phyloP scores from a whole-genome alignment of 2,329 filamentous ascomycete species.

The Trichoderma koningii region DNA sequence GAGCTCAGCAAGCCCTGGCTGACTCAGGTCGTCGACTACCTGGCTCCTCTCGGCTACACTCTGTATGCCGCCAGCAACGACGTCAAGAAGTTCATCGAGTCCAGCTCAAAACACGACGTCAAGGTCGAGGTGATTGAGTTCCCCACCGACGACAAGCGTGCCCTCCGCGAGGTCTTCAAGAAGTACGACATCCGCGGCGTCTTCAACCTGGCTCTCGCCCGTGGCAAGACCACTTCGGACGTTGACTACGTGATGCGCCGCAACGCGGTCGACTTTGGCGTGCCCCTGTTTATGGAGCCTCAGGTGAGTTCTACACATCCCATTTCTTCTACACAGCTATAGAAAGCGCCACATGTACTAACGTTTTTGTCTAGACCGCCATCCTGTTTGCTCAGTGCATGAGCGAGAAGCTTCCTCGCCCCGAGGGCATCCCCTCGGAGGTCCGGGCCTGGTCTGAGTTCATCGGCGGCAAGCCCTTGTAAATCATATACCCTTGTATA shows the following conservation, averaged over 20 bases:
- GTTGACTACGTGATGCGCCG: constrained; percentile 98
- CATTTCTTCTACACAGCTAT: background rate
- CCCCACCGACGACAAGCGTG: constrained; percentile 93
- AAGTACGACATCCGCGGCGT: constrained; percentile 95
- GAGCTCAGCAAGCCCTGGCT: constrained; percentile 73
- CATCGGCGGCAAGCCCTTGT: constrained; percentile 81
- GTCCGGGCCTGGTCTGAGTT: constrained; percentile 96
- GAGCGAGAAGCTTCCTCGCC: constrained; percentile 89
- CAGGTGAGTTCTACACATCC: constrained; percentile 64
- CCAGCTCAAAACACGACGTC: constrained; percentile 64
- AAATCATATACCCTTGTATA: constrained; percentile 40
- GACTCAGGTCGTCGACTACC: constrained; percentile 78
- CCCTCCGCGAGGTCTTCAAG: constrained; percentile 90
- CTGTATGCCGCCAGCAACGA: constrained; percentile 80
- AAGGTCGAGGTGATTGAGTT: constrained; percentile 91
- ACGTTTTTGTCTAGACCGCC: constrained; percentile 66
- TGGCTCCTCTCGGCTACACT: constrained; percentile 90
- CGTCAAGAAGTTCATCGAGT: constrained; percentile 83
- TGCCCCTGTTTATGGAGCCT: constrained; percentile 97
- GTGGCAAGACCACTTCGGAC: constrained; percentile 82
- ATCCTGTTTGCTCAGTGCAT: constrained; percentile 96
- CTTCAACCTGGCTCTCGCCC: constrained; percentile 86
- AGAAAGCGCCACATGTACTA: background rate
- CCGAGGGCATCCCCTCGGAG: constrained; percentile 85
- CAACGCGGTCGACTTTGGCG: constrained; percentile 97